These are phyloP conservation scores for Starmerella floris DNA, from an alignment of 805 yeast species.

Conservation along the genomic window DNA sequence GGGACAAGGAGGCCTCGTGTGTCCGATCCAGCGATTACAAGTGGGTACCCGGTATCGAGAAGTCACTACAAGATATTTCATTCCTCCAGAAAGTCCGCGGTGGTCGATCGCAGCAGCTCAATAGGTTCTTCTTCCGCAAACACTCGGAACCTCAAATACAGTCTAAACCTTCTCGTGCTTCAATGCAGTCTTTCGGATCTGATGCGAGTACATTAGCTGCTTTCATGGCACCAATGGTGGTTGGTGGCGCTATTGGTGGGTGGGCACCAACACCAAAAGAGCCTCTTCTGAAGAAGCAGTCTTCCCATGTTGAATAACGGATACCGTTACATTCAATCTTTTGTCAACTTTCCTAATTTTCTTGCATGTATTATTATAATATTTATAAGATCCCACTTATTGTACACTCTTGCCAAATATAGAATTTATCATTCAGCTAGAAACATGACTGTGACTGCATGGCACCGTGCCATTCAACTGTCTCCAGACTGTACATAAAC, in stretches of 20 bases:
- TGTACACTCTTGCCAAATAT: too few relatives aligned
- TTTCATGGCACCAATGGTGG: conserved; percentile 40
- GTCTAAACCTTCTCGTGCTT: conserved; percentile 1
- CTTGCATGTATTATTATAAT: too few relatives aligned
- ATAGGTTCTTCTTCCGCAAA: conserved; percentile 1
- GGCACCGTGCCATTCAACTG: too few relatives aligned
- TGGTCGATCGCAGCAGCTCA: conserved; percentile 27
- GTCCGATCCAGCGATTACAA: conserved; percentile 18
- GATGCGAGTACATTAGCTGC: conserved; percentile 17
- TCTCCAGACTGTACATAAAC: too few relatives aligned
- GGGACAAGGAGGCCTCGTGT: neutral
- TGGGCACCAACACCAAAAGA: conserved; percentile 16
- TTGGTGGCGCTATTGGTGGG: conserved; percentile 48
- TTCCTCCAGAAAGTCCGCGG: conserved; percentile 29
- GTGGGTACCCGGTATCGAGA: conserved; percentile 32
- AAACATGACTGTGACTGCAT: too few relatives aligned
- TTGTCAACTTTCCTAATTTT: too few relatives aligned
- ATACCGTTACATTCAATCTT: too few relatives aligned
- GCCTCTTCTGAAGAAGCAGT: neutral
- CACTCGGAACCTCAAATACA: neutral
- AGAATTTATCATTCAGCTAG: too few relatives aligned
- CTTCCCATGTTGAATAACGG: neutral
- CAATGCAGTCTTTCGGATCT: conserved; percentile 14
- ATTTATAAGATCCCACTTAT: too few relatives aligned
- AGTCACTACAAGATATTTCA: conserved; percentile 29